Conservation (phyloP, 1,284 basidiomycete species). For the Waitea zeae region DNA sequence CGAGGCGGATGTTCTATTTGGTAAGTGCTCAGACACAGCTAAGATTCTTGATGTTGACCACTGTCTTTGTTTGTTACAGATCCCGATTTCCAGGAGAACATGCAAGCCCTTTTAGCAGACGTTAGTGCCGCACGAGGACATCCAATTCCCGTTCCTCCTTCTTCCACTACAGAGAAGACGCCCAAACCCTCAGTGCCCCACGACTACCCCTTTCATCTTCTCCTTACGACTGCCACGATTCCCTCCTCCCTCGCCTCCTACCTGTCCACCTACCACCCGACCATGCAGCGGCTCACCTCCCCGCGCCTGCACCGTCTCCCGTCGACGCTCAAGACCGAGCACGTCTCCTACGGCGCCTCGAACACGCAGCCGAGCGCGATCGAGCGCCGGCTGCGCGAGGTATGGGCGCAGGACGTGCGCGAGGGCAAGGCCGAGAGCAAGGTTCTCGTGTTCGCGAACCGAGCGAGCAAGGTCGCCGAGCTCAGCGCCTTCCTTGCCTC, state of each 20-base stretch:
- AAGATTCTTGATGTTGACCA: no score
- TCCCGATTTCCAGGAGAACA: constrained; percentile 62
- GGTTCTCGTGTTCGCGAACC: constrained; percentile 72
- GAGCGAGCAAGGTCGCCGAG: constrained; percentile 43
- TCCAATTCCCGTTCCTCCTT: constrained; percentile 17
- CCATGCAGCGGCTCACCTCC: constrained; percentile 51
- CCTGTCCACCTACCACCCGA: constrained; percentile 42
- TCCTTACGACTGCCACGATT: constrained; percentile 80
- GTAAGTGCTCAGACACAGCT: no score
- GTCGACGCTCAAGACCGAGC: constrained; percentile 45
- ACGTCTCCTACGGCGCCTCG: constrained; percentile 63
- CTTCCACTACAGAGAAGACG: constrained; percentile 6
- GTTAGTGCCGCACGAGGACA: constrained; percentile 45
- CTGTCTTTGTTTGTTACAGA: no score
- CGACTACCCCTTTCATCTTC: constrained; percentile 56
- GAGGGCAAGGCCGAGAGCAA: constrained; percentile 22
- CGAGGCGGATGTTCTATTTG: constrained; percentile 81
- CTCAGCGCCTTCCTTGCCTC: constrained; percentile 37
- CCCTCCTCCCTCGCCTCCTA: constrained; percentile 58
- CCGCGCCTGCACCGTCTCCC: constrained; percentile 70
- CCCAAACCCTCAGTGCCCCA: constrained; percentile 9
- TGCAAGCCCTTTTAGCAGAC: constrained; percentile 47
- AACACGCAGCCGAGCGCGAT: constrained; percentile 43
- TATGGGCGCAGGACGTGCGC: constrained; percentile 58
- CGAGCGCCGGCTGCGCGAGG: constrained; percentile 48